Evolutionary conservation across 768 basidiomycete species (phyloP).

Genomic region (Naganishia friedmannii): DNA sequence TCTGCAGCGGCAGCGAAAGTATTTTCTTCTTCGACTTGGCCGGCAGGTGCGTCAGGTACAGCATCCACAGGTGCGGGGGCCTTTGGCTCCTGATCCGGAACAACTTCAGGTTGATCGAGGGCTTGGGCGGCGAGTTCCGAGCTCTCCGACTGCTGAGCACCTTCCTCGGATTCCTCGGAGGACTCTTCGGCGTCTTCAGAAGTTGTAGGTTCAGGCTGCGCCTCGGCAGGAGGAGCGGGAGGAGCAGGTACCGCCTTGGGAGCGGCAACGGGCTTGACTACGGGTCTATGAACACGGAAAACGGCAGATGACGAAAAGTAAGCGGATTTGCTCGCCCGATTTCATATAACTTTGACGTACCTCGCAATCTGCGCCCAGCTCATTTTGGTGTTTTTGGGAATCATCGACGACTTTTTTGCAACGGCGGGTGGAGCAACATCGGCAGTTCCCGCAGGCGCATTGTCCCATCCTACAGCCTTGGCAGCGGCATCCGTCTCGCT

Average conservation of each 20-base stretch:
- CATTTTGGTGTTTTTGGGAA: constrained; percentile 45
- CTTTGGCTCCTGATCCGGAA: constrained; percentile 19
- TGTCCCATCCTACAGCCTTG: constrained; percentile 38
- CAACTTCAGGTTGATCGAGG: constrained; percentile 30
- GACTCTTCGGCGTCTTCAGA: constrained; percentile 24
- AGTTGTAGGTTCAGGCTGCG: constrained; percentile 30
- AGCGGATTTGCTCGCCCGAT: background rate
- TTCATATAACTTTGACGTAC: constrained; percentile 35
- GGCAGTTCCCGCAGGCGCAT: constrained; percentile 27
- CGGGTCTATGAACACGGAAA: constrained; percentile 35
- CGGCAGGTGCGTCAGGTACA: constrained; percentile 17
- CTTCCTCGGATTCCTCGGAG: constrained; percentile 1
- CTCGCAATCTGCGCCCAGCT: constrained; percentile 54
- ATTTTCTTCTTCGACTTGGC: background rate
- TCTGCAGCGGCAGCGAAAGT: constrained; percentile 27
- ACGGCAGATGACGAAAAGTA: background rate
- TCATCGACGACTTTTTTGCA: constrained; percentile 35
- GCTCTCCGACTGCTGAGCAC: constrained; percentile 14
- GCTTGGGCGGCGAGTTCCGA: constrained; percentile 27
- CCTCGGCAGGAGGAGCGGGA: constrained; percentile 37
- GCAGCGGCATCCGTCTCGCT: constrained; percentile 48
- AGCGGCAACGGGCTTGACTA: constrained; percentile 43
- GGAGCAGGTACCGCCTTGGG: constrained; percentile 39
- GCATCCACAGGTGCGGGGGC: constrained; percentile 26
- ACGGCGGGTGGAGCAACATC: constrained; percentile 38